Evolutionary conservation across 176 grass and related monocot genomes (phyloP), one percentile per base, ranked within the genome.

Genomic region (Oryza meridionalis): DNA sequence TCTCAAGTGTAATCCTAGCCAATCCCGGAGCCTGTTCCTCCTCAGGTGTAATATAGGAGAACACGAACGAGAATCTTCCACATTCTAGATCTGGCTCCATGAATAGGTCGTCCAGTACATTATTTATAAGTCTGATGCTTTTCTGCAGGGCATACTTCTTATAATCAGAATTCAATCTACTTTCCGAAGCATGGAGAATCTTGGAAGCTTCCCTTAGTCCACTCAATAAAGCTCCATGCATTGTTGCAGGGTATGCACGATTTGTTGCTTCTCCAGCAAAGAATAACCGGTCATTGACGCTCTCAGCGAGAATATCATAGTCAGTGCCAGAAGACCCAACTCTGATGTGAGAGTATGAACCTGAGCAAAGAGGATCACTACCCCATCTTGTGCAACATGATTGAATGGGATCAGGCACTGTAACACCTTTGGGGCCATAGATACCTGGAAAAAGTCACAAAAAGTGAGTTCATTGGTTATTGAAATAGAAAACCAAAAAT

Each of bases 371-470:
- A 66, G 96, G 91, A 84, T 98, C 96, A 27, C 76, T 76, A 11
- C 96, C 96, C 96, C 96, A 98, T 88, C 93, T 91, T 55, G 96
- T 98, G 88, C 96, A 98, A 83, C 81, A 80, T 12, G 96, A 92
- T 87, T 98, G 82, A 62, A 98, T 77, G 25, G 96, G 96, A 69
- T 98, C 91, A 77, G 96, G 96, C 71, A 98, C 91, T 45, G 51
- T 75, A 67, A 98, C 73, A 51, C 96, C 96, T 89, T 86, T 98
- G 53, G 81, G 86, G 45, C 90, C 89, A 86, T 90, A 98, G 45
- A 98, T 98, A 80, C 91, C 95, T 97, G 85, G 13, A 89, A 80
- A 80, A 77, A 7, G 58, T 55, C 38, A 76, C 19, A 5, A 53
- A 83, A 27, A 31, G 13, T 35, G 35, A 16, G 21, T 35, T 80